Base-by-base conservation (phyloP, 768 basidiomycete species). In the Suillus hirtellus region DNA sequence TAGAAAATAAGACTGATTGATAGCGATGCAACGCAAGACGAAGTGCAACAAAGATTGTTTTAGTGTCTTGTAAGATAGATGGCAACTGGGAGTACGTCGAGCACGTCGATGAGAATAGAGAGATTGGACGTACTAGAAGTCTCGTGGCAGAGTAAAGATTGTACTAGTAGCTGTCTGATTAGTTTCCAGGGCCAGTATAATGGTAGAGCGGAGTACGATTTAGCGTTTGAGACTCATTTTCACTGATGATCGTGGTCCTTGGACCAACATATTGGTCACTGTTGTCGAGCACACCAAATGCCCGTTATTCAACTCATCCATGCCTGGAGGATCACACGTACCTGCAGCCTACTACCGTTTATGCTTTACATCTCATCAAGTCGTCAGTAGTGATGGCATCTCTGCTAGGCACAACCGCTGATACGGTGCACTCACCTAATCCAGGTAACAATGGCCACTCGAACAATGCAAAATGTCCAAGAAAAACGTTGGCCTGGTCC, bases 1-100 rank as follows among this genome's bases (percentile, higher is more conserved):
- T 59, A 66, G 52, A 56, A 65, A 66, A 67, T 64, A 65, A 65
- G 62, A 61, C 59, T 61, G 60, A 69, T 66, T 66, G 74, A 75
- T 62, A 75, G 74, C 74, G 69, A 76, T 76, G 71, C 74, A 69
- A 75, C 69, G 70, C 68, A 60, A 75, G 62, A 65, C 66, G 74
- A 66, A 67, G 69, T 68, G 66, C 59, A 64, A 68, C 63, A 54
- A 68, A 69, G 62, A 66, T 68, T 68, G 63, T 61, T 75, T 75
- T 75, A 75, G 71, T 64, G 44, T 70, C 69, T 65, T 66, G 60
- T 75, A 75, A 75, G 74, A 70, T 74, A 73, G 38, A 27, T 58
- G 38, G 21, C 37, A 55, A 21, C 15, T 56, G 9, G 64, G 65
- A 66, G 67, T 65, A 61, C 56, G 9, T 60, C 21, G 38, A 42